Evolutionary conservation across 306 rosid genomes (phyloP).

Genomic region (Albizia julibrissin): DNA sequence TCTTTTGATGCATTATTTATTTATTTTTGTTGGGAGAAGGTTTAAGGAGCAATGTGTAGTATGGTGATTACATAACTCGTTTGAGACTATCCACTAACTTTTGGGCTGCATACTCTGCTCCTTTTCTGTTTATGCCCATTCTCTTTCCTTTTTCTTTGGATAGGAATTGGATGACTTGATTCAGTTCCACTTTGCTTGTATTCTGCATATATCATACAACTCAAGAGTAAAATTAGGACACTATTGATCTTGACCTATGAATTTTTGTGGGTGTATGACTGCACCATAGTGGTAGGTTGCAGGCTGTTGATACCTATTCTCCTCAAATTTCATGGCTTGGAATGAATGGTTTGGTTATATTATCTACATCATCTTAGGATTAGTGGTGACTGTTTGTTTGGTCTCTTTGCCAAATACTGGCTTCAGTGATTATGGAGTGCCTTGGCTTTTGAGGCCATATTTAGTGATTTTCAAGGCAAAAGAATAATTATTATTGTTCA

Average conservation of each 20-base stretch:
- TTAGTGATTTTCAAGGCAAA: constrained; percentile 8
- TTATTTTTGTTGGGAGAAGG: neutral
- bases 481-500: constrained; percentile 7
- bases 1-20: neutral
- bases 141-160: neutral
- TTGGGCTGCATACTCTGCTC: neutral
- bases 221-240: neutral
- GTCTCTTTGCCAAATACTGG: constrained; percentile 17
- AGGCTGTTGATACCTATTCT: constrained; percentile 6
- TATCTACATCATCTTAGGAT: neutral
- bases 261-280: constrained; percentile 2
- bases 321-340: constrained; percentile 3
- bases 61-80: constrained; percentile 1
- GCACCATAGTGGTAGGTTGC: constrained; percentile 20
- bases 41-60: neutral
- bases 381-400: neutral
- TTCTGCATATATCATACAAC: neutral
- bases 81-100: neutral
- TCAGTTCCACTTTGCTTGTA: neutral
- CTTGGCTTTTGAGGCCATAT: constrained; percentile 9
- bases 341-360: neutral
- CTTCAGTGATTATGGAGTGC: neutral
- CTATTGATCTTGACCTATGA: neutral
- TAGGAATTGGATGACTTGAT: constrained; percentile 6
- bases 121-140: neutral